Conservation (phyloP, 2,329 filamentous ascomycete species). For the Aspergillus texensis region DNA sequence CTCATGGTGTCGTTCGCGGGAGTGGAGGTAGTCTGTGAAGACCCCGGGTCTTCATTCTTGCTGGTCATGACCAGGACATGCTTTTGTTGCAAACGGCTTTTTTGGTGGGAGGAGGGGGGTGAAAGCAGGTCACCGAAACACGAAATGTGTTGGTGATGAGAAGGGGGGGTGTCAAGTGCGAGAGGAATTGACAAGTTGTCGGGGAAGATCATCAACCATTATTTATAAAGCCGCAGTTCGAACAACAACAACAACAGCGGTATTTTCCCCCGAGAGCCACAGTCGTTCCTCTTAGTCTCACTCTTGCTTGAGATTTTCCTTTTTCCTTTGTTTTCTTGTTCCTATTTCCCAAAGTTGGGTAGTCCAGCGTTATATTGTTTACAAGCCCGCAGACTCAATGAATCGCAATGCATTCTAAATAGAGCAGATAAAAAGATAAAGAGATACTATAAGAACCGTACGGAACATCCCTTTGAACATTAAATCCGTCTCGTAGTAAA, state of each 20-base stretch:
- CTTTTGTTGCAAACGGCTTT: conserved; percentile 23
- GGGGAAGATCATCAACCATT: not conserved
- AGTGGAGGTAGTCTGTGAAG: conserved; percentile 25
- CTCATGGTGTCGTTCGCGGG: conserved; percentile 21
- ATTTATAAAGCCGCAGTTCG: not conserved
- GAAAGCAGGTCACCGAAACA: not conserved
- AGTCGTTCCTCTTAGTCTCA: not conserved
- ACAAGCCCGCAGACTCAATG: not conserved
- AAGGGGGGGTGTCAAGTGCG: not conserved
- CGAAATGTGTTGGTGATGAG: not conserved
- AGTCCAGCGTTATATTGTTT: not conserved
- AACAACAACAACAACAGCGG: not conserved
- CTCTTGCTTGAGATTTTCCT: not conserved
- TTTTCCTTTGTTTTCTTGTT: not conserved
- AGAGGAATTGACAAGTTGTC: not conserved
- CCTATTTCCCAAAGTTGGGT: not conserved
- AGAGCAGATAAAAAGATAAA: not conserved
- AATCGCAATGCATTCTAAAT: not conserved
- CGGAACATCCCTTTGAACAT: not conserved
- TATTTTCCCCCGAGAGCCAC: not conserved
- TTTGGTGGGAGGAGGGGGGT: conserved; percentile 12
- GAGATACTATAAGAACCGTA: not conserved
- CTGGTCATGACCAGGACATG: conserved; percentile 40
- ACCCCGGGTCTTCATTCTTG: conserved; percentile 36
- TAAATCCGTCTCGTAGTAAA: conserved; percentile 1